A percentile compares a stretch with the other conserved stretches of the same genome.
Evolutionary conservation across 2,329 filamentous ascomycete species (phyloP).

Genomic region (Ophiocordyceps camponoti-floridani): DNA sequence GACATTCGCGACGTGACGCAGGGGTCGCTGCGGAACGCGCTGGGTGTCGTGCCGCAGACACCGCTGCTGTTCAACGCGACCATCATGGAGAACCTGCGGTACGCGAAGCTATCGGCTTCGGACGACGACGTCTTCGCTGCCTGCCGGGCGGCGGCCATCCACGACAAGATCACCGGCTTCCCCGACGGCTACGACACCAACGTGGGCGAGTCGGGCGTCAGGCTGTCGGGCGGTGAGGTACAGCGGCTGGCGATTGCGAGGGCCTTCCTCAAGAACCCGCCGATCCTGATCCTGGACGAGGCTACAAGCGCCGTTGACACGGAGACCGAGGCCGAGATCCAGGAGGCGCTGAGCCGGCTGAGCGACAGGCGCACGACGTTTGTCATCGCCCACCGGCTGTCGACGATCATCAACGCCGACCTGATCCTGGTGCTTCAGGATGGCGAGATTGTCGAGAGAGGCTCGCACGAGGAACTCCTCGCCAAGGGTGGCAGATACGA

Average conservation of each 20-base stretch:
- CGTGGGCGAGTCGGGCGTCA: constrained; percentile 29
- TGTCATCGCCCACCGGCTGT: constrained; percentile 26
- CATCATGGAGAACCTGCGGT: constrained; percentile 46
- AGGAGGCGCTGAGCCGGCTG: constrained; percentile 25
- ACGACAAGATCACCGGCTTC: constrained; percentile 44
- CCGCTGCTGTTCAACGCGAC: constrained; percentile 46
- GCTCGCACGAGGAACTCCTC: constrained; percentile 30
- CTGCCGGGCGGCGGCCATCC: constrained; percentile 42
- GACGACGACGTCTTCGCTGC: constrained; percentile 42
- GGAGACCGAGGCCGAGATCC: constrained; percentile 24
- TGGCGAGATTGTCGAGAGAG: constrained; percentile 33
- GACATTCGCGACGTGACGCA: constrained; percentile 41
- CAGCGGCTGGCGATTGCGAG: constrained; percentile 30
- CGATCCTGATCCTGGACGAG: constrained; percentile 24
- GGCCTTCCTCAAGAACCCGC: constrained; percentile 11
- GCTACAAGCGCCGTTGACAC: constrained; percentile 31
- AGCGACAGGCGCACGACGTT: constrained; percentile 32
- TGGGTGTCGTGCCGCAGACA: constrained; percentile 49
- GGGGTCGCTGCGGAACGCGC: constrained; percentile 34
- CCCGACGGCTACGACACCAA: constrained; percentile 29
- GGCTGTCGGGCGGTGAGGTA: constrained; percentile 30
- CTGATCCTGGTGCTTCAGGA: constrained; percentile 34
- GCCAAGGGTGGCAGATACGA: constrained; percentile 24
- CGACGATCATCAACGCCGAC: constrained; percentile 26
- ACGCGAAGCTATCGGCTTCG: constrained; percentile 41